phyloP scores from a whole-genome alignment of 345 rosid genomes.

The Firmiana major region DNA sequence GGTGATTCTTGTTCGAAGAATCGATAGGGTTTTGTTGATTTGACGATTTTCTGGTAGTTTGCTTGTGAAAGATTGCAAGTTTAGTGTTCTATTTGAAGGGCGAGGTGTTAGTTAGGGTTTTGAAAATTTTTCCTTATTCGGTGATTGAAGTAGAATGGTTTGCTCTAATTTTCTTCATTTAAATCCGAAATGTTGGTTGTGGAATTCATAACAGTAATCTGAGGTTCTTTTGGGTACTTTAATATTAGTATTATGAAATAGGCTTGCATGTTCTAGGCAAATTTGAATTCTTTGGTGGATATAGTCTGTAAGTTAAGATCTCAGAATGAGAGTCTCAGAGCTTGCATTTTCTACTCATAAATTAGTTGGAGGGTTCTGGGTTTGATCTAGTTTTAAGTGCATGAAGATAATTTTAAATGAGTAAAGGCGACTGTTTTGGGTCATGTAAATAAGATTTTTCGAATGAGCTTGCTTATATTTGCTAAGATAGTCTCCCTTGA shows the following conservation, averaged over 20 bases:
- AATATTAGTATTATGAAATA: neutral
- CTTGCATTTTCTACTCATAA: neutral
- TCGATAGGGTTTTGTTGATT: constrained; percentile 5
- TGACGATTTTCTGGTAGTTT: neutral
- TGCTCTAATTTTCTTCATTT: constrained; percentile 3
- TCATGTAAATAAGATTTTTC: neutral
- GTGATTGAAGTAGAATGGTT: neutral
- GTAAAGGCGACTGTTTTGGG: neutral
- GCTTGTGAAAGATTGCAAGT: neutral
- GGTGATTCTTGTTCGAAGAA: neutral
- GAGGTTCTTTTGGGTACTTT: neutral
- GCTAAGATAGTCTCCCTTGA: neutral
- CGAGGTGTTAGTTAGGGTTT: neutral
- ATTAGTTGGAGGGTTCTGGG: neutral
- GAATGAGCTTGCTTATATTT: neutral
- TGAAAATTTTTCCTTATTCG: neutral
- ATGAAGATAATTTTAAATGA: neutral
- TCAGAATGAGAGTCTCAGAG: neutral
- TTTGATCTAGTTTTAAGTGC: neutral
- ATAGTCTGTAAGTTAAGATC: neutral
- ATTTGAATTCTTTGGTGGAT: neutral
- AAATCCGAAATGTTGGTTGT: neutral
- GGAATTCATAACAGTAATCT: neutral
- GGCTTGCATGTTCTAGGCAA: neutral
- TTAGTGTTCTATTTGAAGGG: neutral